Base-by-base conservation (phyloP, 2,329 filamentous ascomycete genomes). In the Pseudocercospora vitis region DNA sequence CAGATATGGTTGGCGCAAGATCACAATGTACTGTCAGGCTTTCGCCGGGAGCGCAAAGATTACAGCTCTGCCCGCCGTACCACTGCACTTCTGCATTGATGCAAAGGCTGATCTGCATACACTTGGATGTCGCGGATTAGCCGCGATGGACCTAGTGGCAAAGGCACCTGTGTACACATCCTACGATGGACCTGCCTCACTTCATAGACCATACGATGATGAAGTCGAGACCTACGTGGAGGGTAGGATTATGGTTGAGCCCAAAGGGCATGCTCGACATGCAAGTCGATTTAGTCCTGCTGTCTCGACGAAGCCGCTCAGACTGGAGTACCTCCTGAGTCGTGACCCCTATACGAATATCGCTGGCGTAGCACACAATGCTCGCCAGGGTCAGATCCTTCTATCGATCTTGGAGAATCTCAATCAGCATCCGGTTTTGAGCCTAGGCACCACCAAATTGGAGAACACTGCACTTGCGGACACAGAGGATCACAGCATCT, bases 201-300 rank as follows among this genome's bases (percentile, higher is more conserved):
- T 59, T 8, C 52, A 59, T 18, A 52, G 42, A 32, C 35, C 40
- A 14, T 44, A 47, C 26, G 47, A 53, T 28, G 57, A 57, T 16
- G 44, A 52, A 24, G 48, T 59, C 23, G 50, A 54, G 23, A 39
- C 54, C n/a, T 59, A 52, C 23, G 48, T 59, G 3, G 48, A 59
- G 6, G 56, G 49, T 12, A 48, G 56, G 16, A 23, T 55, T 3
- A 58, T 58, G 39, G 32, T 58, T 14, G 56, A 55, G n/a, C 48
- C 49, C 12, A 52, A 52, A 35, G 50, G 52, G 19, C 56, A 59
- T 26, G 48, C 50, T 23, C 50, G 44, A 32, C 37, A 50, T 28
- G 57, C 46, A 3, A 52, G 50, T 31, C 47, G 49, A 16, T 57
- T 57, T 24, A 46, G 53, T 28, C 54, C 57, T 12, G 37, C 40